Conservation (phyloP, 2,329 filamentous ascomycete genomes). For the Madurella mycetomatis region DNA sequence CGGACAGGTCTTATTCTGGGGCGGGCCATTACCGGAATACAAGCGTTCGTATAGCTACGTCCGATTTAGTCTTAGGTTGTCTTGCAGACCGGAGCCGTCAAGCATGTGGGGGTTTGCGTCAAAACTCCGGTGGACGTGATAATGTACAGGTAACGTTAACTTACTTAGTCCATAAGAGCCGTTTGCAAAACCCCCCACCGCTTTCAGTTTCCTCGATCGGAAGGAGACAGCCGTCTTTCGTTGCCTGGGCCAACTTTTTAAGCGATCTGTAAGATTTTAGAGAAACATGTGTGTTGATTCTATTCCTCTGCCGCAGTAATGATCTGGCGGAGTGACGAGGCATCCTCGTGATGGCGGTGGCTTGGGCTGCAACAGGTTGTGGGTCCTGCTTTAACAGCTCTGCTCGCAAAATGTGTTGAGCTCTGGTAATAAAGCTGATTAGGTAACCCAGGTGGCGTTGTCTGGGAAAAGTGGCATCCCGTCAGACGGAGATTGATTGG, state of each 20-base stretch:
- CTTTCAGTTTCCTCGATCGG: no score
- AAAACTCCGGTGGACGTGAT: no score
- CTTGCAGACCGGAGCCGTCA: no score
- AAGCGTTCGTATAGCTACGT: conserved; percentile 60
- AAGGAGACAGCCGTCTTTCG: no score
- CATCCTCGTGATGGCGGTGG: background rate
- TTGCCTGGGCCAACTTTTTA: no score
- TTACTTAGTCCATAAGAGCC: no score
- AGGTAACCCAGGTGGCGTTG: conserved; percentile 18
- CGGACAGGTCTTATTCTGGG: conserved; percentile 59
- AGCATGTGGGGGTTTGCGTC: no score
- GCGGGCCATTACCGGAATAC: conserved; percentile 64
- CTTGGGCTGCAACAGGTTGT: background rate
- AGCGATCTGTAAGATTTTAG: no score
- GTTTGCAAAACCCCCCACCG: no score
- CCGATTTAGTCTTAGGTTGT: background rate
- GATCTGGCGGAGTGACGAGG: background rate
- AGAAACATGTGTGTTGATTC: no score
- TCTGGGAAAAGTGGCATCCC: conserved; percentile 4
- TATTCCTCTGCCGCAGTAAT: no score
- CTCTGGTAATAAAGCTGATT: conserved; percentile 1
- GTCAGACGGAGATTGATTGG: conserved; percentile 4
- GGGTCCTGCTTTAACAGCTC: background rate
- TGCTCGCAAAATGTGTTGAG: background rate
- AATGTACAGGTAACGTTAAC: no score